Conservation (phyloP, 225 moss, liverwort and hornwort genomes). For the Asterella californica region DNA sequence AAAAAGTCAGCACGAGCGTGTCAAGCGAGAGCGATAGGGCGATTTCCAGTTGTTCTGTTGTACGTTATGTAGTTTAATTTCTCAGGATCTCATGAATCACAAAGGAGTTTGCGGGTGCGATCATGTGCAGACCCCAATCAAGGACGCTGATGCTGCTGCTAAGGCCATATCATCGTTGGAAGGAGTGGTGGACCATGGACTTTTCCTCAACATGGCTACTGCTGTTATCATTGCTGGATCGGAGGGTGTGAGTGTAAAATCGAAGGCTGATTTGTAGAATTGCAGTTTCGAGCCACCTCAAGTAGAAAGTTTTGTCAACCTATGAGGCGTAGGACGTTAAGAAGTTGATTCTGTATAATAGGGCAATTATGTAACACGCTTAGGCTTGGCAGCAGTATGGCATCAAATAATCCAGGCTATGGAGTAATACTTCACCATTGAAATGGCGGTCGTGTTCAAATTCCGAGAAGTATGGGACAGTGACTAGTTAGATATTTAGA, state of each 20-base stretch:
- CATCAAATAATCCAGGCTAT: too few relatives aligned
- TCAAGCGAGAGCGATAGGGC: too few relatives aligned
- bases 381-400: too few relatives aligned
- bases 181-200: conserved; percentile 86
- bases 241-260: conserved; percentile 71
- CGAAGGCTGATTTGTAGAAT: conserved; percentile 44
- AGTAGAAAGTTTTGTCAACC: conserved; percentile 4
- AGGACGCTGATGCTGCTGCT: conserved; percentile 70
- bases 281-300: background rate
- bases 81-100: background rate
- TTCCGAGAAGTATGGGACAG: too few relatives aligned
- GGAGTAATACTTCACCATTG: too few relatives aligned
- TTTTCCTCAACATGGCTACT: conserved; percentile 84
- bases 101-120: background rate
- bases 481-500: too few relatives aligned
- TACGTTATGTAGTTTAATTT: background rate
- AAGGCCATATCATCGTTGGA: conserved; percentile 71
- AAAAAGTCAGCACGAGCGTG: too few relatives aligned
- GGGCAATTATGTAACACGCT: background rate
- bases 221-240: conserved; percentile 77
- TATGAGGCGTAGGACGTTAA: too few relatives aligned
- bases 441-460: too few relatives aligned
- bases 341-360: too few relatives aligned
- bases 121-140: conserved; percentile 64
- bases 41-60: too few relatives aligned